These are phyloP conservation scores for Ceriops zippeliana DNA, from an alignment of 345 rosid genomes.

Conservation along the genomic window DNA sequence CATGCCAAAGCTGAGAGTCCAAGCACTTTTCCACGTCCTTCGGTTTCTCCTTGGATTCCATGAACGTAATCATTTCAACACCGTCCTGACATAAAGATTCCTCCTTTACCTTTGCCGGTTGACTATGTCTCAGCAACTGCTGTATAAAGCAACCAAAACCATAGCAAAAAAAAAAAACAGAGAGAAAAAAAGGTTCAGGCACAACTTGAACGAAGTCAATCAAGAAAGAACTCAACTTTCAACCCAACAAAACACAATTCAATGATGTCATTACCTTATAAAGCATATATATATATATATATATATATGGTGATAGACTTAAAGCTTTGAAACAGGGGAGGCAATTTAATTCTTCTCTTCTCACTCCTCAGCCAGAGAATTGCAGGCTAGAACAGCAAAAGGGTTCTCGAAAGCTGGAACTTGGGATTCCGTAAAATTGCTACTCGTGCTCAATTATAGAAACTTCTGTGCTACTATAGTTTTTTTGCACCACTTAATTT, in stretches of 20 bases:
- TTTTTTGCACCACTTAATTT: no score
- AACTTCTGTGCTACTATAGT: not conserved
- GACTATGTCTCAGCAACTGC: constrained; percentile 14
- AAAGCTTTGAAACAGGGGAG: constrained; percentile 9
- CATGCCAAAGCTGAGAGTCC: constrained; percentile 33
- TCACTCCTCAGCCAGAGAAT: not conserved
- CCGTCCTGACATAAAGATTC: constrained; percentile 4
- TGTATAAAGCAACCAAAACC: constrained; percentile 15
- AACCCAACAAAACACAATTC: not conserved
- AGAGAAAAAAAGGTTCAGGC: not conserved
- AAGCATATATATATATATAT: constrained; percentile 4
- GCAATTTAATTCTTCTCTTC: not conserved
- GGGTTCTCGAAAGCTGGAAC: constrained; percentile 10
- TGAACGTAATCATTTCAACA: constrained; percentile 56
- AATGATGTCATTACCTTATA: constrained; percentile 28
- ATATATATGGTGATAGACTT: not conserved
- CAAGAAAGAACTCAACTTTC: not conserved
- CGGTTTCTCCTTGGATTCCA: constrained; percentile 57
- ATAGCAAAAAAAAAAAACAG: not conserved
- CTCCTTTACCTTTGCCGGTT: not conserved
- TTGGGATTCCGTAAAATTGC: constrained; percentile 20
- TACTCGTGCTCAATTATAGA: not conserved
- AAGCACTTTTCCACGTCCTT: constrained; percentile 30
- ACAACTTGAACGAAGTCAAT: not conserved
- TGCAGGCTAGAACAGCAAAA: constrained; percentile 1